These are phyloP conservation scores for Vitis hybrid DNA, from an alignment of 177 flowering plant genomes.

Conservation along the genomic window DNA sequence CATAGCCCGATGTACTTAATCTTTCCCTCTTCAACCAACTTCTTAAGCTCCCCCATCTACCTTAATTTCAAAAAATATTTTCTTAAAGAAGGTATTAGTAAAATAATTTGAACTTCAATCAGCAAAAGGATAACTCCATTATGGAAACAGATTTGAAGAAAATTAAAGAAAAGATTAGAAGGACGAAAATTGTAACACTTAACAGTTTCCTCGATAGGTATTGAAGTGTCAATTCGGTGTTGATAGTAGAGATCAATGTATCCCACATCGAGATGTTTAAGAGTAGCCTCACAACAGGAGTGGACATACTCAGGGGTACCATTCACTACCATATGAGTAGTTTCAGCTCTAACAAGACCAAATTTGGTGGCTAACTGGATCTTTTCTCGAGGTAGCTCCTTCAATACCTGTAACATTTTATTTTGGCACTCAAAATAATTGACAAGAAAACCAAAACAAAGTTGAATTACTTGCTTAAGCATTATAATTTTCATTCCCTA, in stretches of 20 bases:
- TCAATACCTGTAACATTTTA: conserved; percentile 12
- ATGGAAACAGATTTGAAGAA: too few relatives aligned
- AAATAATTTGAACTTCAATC: too few relatives aligned
- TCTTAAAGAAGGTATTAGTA: too few relatives aligned
- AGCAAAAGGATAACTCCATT: too few relatives aligned
- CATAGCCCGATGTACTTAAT: conserved; percentile 41
- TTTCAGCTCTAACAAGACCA: not conserved
- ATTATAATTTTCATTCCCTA: too few relatives aligned
- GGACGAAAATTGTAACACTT: not conserved
- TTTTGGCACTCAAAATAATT: too few relatives aligned
- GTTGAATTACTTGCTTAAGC: too few relatives aligned
- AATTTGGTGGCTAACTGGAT: conserved; percentile 21
- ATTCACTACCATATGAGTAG: not conserved
- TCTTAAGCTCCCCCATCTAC: conserved; percentile 48
- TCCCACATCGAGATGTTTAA: conserved; percentile 44
- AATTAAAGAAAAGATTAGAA: too few relatives aligned
- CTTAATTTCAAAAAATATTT: too few relatives aligned
- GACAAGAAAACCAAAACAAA: too few relatives aligned
- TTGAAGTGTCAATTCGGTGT: conserved; percentile 44
- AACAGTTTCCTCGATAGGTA: conserved; percentile 54
- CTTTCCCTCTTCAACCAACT: conserved; percentile 40
- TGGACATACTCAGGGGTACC: conserved; percentile 15
- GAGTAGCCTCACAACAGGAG: conserved; percentile 45
- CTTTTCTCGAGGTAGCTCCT: conserved; percentile 11
- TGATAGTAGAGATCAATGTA: conserved; percentile 53